These are phyloP conservation scores for Nicotiana sylvestris DNA, from an alignment of 257 asterid species.

Conservation along the genomic window DNA sequence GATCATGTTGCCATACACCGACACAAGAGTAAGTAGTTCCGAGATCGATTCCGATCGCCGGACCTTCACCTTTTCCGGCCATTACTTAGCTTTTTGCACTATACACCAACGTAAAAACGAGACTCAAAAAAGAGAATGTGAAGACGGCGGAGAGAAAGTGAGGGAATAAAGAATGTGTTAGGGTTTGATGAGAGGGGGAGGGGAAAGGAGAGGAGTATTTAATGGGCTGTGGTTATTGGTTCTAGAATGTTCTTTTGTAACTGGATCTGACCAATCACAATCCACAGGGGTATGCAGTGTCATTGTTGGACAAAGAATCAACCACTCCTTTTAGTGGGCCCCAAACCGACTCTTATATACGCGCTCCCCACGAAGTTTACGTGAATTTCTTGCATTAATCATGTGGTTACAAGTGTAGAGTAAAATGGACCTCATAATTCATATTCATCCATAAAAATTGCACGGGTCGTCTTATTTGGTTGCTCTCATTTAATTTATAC, in stretches of 20 bases:
- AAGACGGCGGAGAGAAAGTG: not conserved
- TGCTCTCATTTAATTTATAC: no score
- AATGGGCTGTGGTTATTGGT: not conserved
- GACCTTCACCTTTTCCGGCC: constrained; percentile 37
- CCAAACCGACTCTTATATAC: not conserved
- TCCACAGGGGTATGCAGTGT: not conserved
- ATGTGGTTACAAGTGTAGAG: not conserved
- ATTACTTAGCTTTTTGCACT: not conserved
- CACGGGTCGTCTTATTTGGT: no score
- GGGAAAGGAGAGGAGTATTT: not conserved
- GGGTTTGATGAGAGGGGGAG: not conserved
- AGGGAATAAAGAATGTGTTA: not conserved
- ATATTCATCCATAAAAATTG: no score
- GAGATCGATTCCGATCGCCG: constrained; percentile 37
- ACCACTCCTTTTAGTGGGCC: not conserved
- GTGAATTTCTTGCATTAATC: not conserved
- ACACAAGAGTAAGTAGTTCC: constrained; percentile 36
- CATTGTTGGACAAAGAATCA: not conserved
- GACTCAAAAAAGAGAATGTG: not conserved
- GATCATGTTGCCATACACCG: constrained; percentile 38
- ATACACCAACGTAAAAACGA: not conserved
- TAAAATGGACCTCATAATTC: not conserved
- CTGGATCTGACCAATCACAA: not conserved
- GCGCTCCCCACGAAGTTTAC: not conserved
- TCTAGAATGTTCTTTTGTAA: constrained; percentile 22